These are phyloP conservation scores for Dioscorea alata DNA, from an alignment of 106 monocot genomes.

Conservation along the genomic window DNA sequence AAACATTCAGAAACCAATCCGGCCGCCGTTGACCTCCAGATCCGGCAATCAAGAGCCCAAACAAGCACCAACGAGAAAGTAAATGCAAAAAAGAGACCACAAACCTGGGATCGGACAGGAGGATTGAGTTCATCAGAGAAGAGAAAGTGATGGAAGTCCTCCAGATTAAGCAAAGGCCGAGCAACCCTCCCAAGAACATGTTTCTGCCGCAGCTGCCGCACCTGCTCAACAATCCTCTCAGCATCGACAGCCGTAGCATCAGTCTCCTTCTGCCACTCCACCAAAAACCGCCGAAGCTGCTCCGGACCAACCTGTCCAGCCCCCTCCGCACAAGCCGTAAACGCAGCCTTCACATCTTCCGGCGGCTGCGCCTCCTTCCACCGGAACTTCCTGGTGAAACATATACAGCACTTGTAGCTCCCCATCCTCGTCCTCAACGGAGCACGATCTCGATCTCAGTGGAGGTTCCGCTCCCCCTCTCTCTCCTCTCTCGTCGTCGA, in stretches of 20 bases:
- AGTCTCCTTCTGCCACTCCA: constrained; percentile 25
- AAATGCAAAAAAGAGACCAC: neutral
- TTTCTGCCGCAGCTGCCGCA: constrained; percentile 27
- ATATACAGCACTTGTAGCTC: constrained; percentile 70
- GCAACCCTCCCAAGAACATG: constrained; percentile 15
- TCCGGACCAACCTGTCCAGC: constrained; percentile 40
- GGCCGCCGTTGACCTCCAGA: neutral
- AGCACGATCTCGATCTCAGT: neutral
- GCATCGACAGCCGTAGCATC: constrained; percentile 26
- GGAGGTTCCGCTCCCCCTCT: neutral
- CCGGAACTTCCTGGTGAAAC: constrained; percentile 81
- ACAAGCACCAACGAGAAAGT: neutral
- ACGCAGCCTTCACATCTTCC: constrained; percentile 47
- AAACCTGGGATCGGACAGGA: constrained; percentile 47
- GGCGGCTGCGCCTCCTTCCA: constrained; percentile 58
- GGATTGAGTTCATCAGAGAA: constrained; percentile 71
- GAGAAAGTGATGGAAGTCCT: constrained; percentile 71
- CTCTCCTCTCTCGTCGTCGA: neutral
- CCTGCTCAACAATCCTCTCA: constrained; percentile 52
- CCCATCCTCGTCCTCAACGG: constrained; percentile 23
- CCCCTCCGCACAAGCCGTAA: constrained; percentile 34
- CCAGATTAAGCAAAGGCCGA: constrained; percentile 28
- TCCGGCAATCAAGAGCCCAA: neutral
- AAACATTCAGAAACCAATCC: neutral
- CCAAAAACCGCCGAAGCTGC: constrained; percentile 62